phyloP scores from a whole-genome alignment of 2,329 filamentous ascomycete species.

The Aspergillus oerlinghausenensis region DNA sequence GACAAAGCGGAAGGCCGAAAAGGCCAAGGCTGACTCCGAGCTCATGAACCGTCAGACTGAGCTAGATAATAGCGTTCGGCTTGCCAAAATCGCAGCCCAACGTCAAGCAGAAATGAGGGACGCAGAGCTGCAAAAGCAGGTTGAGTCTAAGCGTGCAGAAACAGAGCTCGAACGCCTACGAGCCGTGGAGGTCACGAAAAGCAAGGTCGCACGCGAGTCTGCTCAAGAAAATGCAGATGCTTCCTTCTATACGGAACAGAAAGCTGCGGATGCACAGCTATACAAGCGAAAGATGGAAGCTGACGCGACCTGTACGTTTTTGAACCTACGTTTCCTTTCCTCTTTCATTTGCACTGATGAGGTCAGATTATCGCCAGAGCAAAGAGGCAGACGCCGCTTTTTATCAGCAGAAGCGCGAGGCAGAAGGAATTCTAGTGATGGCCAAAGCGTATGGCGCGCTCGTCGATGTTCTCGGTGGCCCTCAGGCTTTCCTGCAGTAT shows the following conservation, averaged over 20 bases:
- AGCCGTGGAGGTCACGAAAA: conserved; percentile 73
- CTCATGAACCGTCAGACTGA: conserved; percentile 68
- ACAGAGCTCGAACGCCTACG: conserved; percentile 78
- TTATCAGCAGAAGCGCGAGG: conserved; percentile 63
- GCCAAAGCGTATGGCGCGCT: conserved; percentile 74
- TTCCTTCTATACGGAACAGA: conserved; percentile 46
- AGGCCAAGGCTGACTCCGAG: conserved; percentile 70
- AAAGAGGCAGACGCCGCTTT: conserved; percentile 36
- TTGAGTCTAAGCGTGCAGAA: conserved; percentile 70
- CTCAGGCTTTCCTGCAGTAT: conserved; percentile 73
- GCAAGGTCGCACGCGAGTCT: conserved; percentile 49
- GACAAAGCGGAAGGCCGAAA: conserved; percentile 78
- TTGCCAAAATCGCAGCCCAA: conserved; percentile 68
- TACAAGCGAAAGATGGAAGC: conserved; percentile 41
- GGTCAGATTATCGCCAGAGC: conserved; percentile 23
- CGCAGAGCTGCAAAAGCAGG: conserved; percentile 72
- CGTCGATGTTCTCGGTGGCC: conserved; percentile 68
- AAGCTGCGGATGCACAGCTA: conserved; percentile 49
- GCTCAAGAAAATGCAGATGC: conserved; percentile 45
- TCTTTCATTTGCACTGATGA: too few species aligned
- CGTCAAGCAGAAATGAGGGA: conserved; percentile 71
- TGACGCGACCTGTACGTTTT: conserved; percentile 29
- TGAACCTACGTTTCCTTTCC: too few species aligned
- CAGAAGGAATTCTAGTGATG: conserved; percentile 71
- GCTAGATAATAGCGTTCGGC: conserved; percentile 68